phyloP scores from a whole-genome alignment of 2,329 filamentous ascomycete genomes.

The Emergomyces orientalis region DNA sequence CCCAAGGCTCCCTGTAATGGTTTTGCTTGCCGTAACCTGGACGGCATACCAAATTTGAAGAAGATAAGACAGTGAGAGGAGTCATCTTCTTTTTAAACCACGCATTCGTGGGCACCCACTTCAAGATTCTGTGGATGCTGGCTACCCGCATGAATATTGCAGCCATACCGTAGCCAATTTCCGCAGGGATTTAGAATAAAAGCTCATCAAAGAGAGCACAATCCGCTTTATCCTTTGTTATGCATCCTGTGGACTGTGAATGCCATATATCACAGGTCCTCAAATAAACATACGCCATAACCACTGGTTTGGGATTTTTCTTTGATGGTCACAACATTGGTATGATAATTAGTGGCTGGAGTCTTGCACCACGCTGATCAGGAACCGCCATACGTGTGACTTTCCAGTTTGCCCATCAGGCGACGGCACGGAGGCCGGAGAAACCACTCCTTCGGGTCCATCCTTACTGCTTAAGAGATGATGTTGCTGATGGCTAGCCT shows the following conservation, averaged over 20 bases:
- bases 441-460: neutral
- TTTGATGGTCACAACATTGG: neutral
- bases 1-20: neutral
- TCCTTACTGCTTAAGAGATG: neutral
- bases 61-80: neutral
- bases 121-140: neutral
- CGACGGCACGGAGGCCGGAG: neutral
- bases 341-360: neutral
- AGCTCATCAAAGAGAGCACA: neutral
- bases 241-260: neutral
- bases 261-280: neutral
- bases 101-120: neutral
- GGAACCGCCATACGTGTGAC: neutral
- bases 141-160: neutral
- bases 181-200: neutral
- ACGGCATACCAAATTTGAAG: neutral
- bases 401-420: neutral
- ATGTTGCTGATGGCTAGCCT: neutral
- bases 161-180: neutral
- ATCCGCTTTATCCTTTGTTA: neutral
- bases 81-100: neutral
- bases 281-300: neutral
- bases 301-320: neutral
- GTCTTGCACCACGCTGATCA: neutral
- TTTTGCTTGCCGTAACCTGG: neutral